Percentiles rank a stretch among this genome's conserved stretches.
Conservation (phyloP, 2,329 filamentous ascomycete genomes). For the Cladosporium sp. region DNA sequence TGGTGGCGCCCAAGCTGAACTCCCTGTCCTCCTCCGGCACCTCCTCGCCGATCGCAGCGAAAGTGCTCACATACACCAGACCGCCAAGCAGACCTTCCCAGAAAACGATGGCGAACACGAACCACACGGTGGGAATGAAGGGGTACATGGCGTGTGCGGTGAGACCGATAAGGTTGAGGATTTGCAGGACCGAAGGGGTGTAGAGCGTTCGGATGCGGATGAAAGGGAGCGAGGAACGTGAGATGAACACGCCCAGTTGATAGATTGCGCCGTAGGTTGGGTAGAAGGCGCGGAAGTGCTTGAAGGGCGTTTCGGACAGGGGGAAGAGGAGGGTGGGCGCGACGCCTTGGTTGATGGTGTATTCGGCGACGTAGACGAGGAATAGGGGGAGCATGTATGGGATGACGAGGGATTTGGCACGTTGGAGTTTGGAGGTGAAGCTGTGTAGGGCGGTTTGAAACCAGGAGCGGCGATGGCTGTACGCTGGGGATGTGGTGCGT, state of each 20-base stretch:
- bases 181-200: constrained; percentile 74
- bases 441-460: constrained; percentile 12
- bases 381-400: constrained; percentile 86
- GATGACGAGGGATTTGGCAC: constrained; percentile 67
- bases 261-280: constrained; percentile 94
- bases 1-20: constrained; percentile 85
- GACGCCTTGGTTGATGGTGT: constrained; percentile 95
- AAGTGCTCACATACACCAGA: constrained; percentile 91
- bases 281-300: constrained; percentile 81
- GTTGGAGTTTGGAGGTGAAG: constrained; percentile 47
- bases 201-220: constrained; percentile 78
- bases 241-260: constrained; percentile 92
- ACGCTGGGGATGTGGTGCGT: constrained; percentile 28
- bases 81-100: constrained; percentile 94
- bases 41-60: constrained; percentile 86
- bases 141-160: constrained; percentile 67
- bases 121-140: constrained; percentile 79
- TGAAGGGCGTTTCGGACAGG: constrained; percentile 69
- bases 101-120: constrained; percentile 82
- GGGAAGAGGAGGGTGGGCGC: constrained; percentile 87
- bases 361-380: constrained; percentile 92
- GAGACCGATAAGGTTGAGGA: constrained; percentile 71
- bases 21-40: constrained; percentile 75
- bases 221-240: constrained; percentile 85
- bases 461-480: constrained; percentile 6